Evolutionary conservation across 108 stramenopile species (phyloP), one percentile per base, ranked within the genome.

Genomic region (Aurantiochytrium sp.): DNA sequence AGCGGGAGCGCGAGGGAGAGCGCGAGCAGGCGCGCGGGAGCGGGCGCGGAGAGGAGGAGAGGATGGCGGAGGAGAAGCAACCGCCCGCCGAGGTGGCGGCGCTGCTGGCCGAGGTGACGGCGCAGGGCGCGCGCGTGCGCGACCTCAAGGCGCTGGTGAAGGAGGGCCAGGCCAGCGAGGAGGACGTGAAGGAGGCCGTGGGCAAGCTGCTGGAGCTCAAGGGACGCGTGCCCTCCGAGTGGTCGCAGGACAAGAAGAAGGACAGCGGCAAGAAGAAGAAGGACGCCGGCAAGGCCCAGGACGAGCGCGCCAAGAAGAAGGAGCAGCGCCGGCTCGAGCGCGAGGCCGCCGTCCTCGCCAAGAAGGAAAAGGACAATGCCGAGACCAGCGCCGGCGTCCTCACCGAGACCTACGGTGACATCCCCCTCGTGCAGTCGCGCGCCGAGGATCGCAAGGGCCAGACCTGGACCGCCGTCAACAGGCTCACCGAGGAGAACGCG

Each of bases 351-450:
- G 95, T 42, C 6, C 6, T 96, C 91, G 96, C 96, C 58, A 96
- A 96, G 90, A 97, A 98, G 92, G 93, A 91, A 92, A 23, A 95
- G 88, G 96, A 96, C 89, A 96, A 97, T 91, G 94, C 95, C 28
- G 96, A 96, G 55, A 91, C 91, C 45, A 89, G 96, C 55, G 93
- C 95, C 0, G 93, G 92, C 44, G 94, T 96, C 58, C 95, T 94
- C 14, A 93, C 94, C 60, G 95, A 96, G 89, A 94, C 96, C 89
- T 97, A 97, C 93, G 98, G 98, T 18, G 97, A 99, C 93, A 87
- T 93, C 6, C 95, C 95, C 19, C 92, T 98, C 90, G 87, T 97
- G 21, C 96, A 97, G 90, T 96, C 96, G 6, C 64, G 83, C 73
- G 5, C 21, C 51, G 73, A 83, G 64, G 90, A 87, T 21, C 88